These are phyloP conservation scores for Fraxinus latifolia DNA, from an alignment of 305 asterid species.

Conservation along the genomic window DNA sequence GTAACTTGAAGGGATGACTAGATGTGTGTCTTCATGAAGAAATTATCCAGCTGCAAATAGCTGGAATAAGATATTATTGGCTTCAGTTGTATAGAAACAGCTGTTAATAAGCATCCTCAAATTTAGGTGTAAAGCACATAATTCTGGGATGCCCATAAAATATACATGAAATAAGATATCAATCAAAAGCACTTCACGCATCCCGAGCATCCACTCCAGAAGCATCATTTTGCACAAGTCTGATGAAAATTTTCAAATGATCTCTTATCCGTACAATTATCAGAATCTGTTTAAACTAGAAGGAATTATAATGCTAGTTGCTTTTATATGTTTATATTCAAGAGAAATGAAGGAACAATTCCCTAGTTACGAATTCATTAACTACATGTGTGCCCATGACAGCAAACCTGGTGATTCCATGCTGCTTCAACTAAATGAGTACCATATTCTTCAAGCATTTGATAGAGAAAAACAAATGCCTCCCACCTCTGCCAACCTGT, in stretches of 20 bases:
- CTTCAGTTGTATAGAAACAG: not conserved
- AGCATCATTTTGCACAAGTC: slow-evolving; percentile 2
- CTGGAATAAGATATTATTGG: slow-evolving; percentile 1
- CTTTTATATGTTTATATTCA: slow-evolving; percentile 6
- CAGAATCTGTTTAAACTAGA: not conserved
- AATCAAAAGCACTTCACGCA: slow-evolving; percentile 1
- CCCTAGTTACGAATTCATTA: not conserved
- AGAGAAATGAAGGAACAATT: slow-evolving; percentile 2
- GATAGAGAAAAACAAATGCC: slow-evolving; percentile 83
- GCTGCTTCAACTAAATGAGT: slow-evolving; percentile 99
- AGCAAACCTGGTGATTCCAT: slow-evolving; percentile 87
- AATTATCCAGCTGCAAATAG: slow-evolving; percentile 10
- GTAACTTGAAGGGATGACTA: not conserved
- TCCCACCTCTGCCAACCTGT: slow-evolving; percentile 69
- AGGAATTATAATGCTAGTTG: not conserved
- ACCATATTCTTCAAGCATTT: slow-evolving; percentile 98
- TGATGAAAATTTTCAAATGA: not conserved
- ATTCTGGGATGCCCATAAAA: slow-evolving; percentile 1
- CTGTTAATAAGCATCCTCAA: slow-evolving; percentile 7
- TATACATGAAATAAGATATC: slow-evolving; percentile 16
- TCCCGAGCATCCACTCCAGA: not conserved
- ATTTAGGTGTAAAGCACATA: slow-evolving; percentile 10
- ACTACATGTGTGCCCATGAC: slow-evolving; percentile 7
- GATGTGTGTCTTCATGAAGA: slow-evolving; percentile 2
- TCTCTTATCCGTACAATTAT: not conserved